Base-by-base conservation (phyloP, 352 stramenopile genomes). In the Phytophthora pisi region DNA sequence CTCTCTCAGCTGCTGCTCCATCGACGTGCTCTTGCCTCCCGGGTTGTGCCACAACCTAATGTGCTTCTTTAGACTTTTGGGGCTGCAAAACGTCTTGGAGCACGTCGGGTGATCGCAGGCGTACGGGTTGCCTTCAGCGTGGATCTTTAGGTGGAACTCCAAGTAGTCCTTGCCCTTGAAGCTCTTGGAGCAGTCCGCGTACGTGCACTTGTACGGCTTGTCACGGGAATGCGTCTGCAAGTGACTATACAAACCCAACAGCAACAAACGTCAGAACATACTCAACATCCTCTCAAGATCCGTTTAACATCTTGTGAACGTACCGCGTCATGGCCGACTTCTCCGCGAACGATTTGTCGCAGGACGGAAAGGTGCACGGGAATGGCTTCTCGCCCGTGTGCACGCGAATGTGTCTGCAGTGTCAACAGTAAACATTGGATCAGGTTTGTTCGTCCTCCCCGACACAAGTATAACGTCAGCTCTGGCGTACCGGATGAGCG, bases 351-450 rank as follows among this genome's bases (percentile, higher is more conserved):
- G 84, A 91, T 61, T 97, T 97, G 70, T 93, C 86, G 51, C 89
- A 97, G 47, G 88, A 82, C 10, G 81, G 77, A 66, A 88, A 89
- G 20, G 84, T 92, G 46, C 89, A 97, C 13, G 83, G 79, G 53
- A 96, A 97, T 49, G 86, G 84, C 69, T 97, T 97, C 70, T 96
- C 89, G 34, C 88, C 89, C 24, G 86, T 95, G 67, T 97, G 89
- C 1, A 96, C 88, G 50, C 88, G 85, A 63, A 95, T 95, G 46
- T 97, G 89, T 57, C 89, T 93, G 61, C 46, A 64, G 57, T 58
- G 0, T 5, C 30, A 51, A 26, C 0, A 60, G 20, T 57, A 68
- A 47, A 61, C 38, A 53, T 68, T 28, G 64, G 47, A 64, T 64
- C 16, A 46, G 16, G n/a, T 64, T 50, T 45, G 56, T 63, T 57